phyloP scores from a whole-genome alignment of 768 basidiomycete genomes.

The Grammothele lineata region DNA sequence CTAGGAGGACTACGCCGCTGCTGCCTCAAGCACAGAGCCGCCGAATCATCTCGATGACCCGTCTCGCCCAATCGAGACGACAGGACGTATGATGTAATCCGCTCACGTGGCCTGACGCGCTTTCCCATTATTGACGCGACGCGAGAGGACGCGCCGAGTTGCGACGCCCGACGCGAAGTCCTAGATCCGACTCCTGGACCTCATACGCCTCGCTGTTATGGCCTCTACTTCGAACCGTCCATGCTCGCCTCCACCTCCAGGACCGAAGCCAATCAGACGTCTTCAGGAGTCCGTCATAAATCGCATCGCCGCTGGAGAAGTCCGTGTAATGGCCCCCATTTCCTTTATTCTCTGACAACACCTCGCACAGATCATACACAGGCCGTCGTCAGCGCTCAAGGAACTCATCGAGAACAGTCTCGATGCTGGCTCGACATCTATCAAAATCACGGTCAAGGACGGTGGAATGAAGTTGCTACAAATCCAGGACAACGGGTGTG shows the following conservation, averaged over 20 bases:
- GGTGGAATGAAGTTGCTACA: constrained; percentile 93
- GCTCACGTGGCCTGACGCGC: no score
- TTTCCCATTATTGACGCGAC: no score
- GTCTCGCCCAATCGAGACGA: no score
- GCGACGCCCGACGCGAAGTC: no score
- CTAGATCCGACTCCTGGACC: no score
- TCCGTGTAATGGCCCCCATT: constrained; percentile 18
- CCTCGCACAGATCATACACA: constrained; percentile 64
- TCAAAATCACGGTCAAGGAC: constrained; percentile 88
- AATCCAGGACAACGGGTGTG: constrained; percentile 95
- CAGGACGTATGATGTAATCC: no score
- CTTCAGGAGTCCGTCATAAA: constrained; percentile 85
- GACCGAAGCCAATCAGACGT: constrained; percentile 65
- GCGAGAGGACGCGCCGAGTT: no score
- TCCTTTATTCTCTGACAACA: no score
- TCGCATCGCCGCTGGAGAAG: constrained; percentile 73
- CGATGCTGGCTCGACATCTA: constrained; percentile 88
- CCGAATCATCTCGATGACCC: no score
- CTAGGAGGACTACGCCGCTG: no score
- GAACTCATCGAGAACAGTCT: constrained; percentile 93
- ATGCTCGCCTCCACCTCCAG: constrained; percentile 26
- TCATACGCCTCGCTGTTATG: neutral
- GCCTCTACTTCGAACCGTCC: constrained; percentile 3
- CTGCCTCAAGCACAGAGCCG: no score
- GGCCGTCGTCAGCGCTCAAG: constrained; percentile 93